Evolutionary conservation across 306 rosid species (phyloP).

Genomic region (Fagus sylvatica): DNA sequence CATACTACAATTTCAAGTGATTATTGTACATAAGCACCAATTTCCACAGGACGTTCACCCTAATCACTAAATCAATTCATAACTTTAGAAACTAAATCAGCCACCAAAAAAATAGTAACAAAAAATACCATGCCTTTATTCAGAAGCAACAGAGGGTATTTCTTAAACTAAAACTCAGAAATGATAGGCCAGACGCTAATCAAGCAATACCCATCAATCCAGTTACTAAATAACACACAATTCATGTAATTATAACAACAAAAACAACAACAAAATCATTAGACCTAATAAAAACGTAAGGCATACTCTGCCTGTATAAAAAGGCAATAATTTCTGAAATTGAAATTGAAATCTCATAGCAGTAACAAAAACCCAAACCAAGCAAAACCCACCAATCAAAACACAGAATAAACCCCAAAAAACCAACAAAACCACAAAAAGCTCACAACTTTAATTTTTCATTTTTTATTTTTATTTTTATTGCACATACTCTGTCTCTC

Average conservation of each 20-base stretch:
- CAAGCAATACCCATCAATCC: neutral
- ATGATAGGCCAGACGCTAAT: neutral
- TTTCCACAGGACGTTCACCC: neutral
- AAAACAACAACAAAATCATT: neutral
- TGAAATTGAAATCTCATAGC: slow-evolving; percentile 12
- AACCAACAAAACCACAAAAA: neutral
- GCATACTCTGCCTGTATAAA: slow-evolving; percentile 10
- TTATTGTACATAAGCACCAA: neutral
- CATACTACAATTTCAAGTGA: neutral
- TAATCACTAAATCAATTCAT: neutral
- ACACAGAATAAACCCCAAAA: neutral
- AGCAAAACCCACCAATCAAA: slow-evolving; percentile 13
- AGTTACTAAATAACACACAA: neutral
- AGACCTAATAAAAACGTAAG: neutral
- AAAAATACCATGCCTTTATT: neutral
- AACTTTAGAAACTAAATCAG: neutral
- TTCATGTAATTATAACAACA: neutral
- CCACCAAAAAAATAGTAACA: neutral
- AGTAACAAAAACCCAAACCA: slow-evolving; percentile 22
- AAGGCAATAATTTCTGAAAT: slow-evolving; percentile 7
- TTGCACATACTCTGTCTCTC: slow-evolving; percentile 72
- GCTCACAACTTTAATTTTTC: neutral
- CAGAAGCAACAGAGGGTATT: neutral
- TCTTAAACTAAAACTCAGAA: neutral
- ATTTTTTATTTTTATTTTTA: neutral